phyloP scores from a whole-genome alignment of 768 basidiomycete genomes.

The Cubamyces sp. region DNA sequence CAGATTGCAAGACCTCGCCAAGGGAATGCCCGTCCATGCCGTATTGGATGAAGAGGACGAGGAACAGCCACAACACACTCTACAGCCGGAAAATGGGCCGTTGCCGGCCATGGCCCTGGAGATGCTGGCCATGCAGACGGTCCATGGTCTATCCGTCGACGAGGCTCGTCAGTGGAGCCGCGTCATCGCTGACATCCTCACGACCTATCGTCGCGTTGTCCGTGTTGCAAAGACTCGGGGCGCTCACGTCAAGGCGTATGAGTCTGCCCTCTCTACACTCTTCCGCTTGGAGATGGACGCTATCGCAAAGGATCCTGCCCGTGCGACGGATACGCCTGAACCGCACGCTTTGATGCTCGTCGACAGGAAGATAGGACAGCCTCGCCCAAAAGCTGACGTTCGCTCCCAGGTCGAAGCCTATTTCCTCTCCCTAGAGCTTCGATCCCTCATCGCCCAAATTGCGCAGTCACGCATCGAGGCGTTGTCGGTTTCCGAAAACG shows the following conservation, averaged over 20 bases:
- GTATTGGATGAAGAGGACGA: neutral
- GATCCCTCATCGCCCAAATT: slow-evolving; percentile 37
- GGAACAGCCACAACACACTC: neutral
- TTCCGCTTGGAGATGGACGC: slow-evolving; percentile 36
- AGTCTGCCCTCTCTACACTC: slow-evolving; percentile 38
- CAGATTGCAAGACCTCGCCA: slow-evolving; percentile 21
- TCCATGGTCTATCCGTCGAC: slow-evolving; percentile 27
- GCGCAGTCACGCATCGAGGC: slow-evolving; percentile 33
- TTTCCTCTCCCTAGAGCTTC: slow-evolving; percentile 40
- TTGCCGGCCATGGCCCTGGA: slow-evolving; percentile 18
- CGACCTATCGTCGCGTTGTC: slow-evolving; percentile 31
- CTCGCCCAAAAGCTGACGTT: slow-evolving; percentile 40
- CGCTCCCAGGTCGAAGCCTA: slow-evolving; percentile 41
- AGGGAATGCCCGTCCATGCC: slow-evolving; percentile 12
- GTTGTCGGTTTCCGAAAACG: slow-evolving; percentile 7
- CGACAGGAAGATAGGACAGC: slow-evolving; percentile 37
- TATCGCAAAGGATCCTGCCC: slow-evolving; percentile 25
- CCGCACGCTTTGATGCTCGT: slow-evolving; percentile 35
- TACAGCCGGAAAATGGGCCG: slow-evolving; percentile 25
- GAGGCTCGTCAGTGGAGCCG: slow-evolving; percentile 34
- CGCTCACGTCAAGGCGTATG: slow-evolving; percentile 40
- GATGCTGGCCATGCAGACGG: slow-evolving; percentile 14
- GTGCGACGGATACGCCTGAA: slow-evolving; percentile 32
- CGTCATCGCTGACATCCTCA: slow-evolving; percentile 26
- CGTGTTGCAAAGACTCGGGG: slow-evolving; percentile 33